These are phyloP conservation scores for Furcasterigmium sp. DNA, from an alignment of 2,329 filamentous ascomycete species.

Conservation along the genomic window DNA sequence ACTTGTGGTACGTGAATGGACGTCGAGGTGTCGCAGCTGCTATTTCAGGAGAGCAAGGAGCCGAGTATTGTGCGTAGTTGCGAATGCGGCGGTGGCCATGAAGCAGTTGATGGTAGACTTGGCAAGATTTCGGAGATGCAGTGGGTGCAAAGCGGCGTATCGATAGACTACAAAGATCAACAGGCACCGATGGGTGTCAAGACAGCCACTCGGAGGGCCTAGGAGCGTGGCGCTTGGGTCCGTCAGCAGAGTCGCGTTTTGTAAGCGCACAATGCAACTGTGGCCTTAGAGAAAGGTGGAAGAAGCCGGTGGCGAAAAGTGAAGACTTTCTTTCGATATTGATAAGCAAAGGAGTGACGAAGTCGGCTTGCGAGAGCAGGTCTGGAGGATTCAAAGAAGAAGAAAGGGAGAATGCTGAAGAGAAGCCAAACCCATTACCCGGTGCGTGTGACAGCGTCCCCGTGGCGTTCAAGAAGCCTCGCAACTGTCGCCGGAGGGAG, in stretches of 20 bases:
- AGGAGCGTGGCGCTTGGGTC: background rate
- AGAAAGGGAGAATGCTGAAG: background rate
- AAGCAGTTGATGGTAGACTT: background rate
- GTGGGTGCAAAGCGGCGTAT: no score
- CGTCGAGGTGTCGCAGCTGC: background rate
- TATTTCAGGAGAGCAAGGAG: background rate
- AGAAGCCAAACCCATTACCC: background rate
- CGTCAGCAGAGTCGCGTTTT: background rate
- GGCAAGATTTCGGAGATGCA: background rate
- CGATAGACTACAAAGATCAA: no score
- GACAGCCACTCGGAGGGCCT: background rate
- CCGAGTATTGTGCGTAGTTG: background rate
- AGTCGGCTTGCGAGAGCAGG: background rate
- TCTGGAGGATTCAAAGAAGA: no score
- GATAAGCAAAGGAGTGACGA: background rate
- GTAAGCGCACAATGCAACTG: background rate
- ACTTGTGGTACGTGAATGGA: no score
- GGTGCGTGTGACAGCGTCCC: background rate
- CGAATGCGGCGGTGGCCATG: background rate
- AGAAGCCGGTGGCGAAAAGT: constrained; percentile 1
- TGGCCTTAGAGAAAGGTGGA: constrained; percentile 3
- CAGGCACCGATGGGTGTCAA: background rate
- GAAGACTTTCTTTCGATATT: background rate
- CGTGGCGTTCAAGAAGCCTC: no score
- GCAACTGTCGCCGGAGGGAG: no score